These are phyloP conservation scores for Euphrasia arctica DNA, from an alignment of 305 asterid genomes.

Conservation along the genomic window DNA sequence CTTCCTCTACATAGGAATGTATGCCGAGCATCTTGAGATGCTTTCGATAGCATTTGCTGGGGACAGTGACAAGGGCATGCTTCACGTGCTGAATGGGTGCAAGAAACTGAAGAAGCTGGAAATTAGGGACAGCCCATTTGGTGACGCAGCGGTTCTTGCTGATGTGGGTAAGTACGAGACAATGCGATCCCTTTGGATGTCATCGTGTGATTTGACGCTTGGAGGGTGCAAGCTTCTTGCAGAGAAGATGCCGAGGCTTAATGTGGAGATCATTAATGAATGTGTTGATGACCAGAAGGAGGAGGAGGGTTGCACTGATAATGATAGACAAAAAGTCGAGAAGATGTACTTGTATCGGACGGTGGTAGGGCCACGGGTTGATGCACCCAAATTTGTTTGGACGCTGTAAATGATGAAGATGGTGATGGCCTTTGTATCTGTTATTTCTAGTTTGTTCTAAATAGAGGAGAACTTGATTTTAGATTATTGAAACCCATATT, in stretches of 20 bases:
- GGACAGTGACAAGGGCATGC: conserved; percentile 74
- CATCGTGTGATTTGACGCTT: conserved; percentile 72
- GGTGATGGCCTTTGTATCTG: no score
- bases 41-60: conserved; percentile 82
- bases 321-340: conserved; percentile 48
- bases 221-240: conserved; percentile 81
- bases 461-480: not conserved
- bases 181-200: conserved; percentile 99
- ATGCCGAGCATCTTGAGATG: conserved; percentile 80
- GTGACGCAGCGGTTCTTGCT: conserved; percentile 61
- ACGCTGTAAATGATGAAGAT: conserved; percentile 43
- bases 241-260: conserved; percentile 68
- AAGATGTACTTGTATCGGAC: conserved; percentile 84
- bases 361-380: conserved; percentile 64
- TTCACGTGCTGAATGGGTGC: conserved; percentile 77
- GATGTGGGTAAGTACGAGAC: conserved; percentile 85
- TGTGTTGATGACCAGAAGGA: conserved; percentile 35
- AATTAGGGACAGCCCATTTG: conserved; percentile 78
- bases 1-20: conserved; percentile 81
- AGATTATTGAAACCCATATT: not conserved
- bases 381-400: conserved; percentile 66
- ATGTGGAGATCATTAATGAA: conserved; percentile 71
- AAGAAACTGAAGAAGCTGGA: conserved; percentile 75
- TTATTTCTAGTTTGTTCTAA: not conserved
- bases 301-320: conserved; percentile 17